Percentiles rank a stretch among this genome's conserved stretches.
Evolutionary conservation across 139 green algal species (phyloP).

Genomic region (Zygnema cylindricum): DNA sequence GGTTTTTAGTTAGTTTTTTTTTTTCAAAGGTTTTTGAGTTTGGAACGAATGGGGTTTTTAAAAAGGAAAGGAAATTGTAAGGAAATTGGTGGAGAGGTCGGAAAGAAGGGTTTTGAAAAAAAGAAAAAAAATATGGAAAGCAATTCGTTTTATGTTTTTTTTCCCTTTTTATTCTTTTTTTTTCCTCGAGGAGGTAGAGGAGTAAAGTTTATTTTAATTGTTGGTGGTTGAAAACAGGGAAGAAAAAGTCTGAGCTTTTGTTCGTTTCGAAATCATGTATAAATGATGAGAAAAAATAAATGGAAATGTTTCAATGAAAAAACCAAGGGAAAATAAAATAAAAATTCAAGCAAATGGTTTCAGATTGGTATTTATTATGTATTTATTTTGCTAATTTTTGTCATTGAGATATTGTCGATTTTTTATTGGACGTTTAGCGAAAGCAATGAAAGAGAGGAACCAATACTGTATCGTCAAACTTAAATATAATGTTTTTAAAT

Average conservation of each 20-base stretch:
- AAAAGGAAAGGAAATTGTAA: neutral
- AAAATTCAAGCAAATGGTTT: neutral
- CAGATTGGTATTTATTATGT: too few species aligned
- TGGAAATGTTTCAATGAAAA: neutral
- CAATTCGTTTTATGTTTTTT: neutral
- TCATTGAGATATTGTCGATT: too few species aligned
- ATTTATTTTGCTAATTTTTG: too few species aligned
- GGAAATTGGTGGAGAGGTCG: too few species aligned
- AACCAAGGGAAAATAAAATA: conserved; percentile 4
- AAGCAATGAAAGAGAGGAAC: too few species aligned
- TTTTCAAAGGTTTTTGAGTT: neutral
- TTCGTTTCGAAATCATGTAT: neutral
- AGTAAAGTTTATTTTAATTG: neutral
- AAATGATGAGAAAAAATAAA: neutral
- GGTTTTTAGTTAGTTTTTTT: neutral
- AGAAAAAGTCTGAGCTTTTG: neutral
- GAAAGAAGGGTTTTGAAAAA: neutral
- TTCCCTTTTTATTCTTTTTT: neutral
- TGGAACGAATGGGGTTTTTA: neutral
- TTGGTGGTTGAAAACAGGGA: neutral
- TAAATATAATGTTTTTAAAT: too few species aligned
- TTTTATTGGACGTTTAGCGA: too few species aligned
- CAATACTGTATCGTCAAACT: too few species aligned
- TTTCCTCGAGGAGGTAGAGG: neutral
- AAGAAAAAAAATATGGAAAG: neutral